Base-by-base conservation (phyloP, 306 rosid species). In the Heteromeles arbutifolia region DNA sequence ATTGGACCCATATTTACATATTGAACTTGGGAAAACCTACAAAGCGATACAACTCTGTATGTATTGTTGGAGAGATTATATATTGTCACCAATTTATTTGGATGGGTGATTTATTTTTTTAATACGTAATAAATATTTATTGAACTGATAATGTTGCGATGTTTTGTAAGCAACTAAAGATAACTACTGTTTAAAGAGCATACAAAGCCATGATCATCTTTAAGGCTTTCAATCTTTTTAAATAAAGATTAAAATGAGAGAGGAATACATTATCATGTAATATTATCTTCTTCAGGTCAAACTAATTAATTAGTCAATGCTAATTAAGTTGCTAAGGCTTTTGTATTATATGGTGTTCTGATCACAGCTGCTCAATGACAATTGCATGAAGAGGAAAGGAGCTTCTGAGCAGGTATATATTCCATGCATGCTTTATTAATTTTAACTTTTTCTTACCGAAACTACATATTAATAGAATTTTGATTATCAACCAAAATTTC, bases 371-470 rank as follows among this genome's bases (percentile, higher is more conserved):
- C 80, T 92, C 84, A 83, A 92, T 82, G 93, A 95, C 53, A 89
- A 88, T 82, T 72, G 90, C 87, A 84, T 92, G 87, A 94, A 94
- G 83, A 86, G 90, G 85, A 92, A 90, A 74, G 92, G 90, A 66
- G 68, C 76, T 73, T 82, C 84, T 66, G 84, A 76, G 9, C 87
- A 80, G 89, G 91, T 91, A 81, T 48, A 48, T 61, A 37, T 15
- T 64, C 3, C 24, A 31, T 57, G 17, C 37, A 56, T 37, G 18
- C 41, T 34, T 34, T 34, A 34, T 34, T 34, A 34, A 1, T 34
- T 34, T 34, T 6, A 34, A 6, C 39, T 6, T 34, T 31, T 31
- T 31, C 34, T 0, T 31, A 5, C 5, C 6, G 34, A 43, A 43
- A 43, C 15, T 43, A 11, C 48, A 43, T 11, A 43, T 43, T 43